Base-by-base conservation (phyloP, 495 filamentous ascomycete species). In the Penicillium turbatum region DNA sequence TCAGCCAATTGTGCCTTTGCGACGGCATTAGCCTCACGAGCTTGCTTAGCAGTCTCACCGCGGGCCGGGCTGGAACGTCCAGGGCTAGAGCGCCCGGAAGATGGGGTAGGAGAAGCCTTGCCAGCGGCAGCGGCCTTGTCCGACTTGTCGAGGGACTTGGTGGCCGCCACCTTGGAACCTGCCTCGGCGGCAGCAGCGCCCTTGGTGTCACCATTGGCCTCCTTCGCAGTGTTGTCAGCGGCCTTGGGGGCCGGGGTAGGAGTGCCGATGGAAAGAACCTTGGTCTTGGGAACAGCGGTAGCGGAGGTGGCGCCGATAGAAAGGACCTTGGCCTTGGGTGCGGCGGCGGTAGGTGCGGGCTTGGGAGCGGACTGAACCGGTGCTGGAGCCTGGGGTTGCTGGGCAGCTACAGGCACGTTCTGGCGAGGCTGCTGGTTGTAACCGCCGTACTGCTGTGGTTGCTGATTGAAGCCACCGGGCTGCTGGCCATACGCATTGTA, bases 1-100 rank as follows among this genome's bases (percentile, higher is more conserved):
- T 95, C 90, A 16, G 89, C 90, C 12, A 81, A 77, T 63, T 97
- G 93, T 62, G 91, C 88, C 69, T 91, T 88, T 32, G 84, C 81
- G 35, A 99, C 91, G 13, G 86, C 86, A 70, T 96, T 87, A 12
- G 80, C 88, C 51, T 89, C 86, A 50, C 91, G 86, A 10, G 78
- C 72, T 15, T 67, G 77, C 59, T 81, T 80, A 36, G 74, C 76
- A n/a, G 56, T 57, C 35, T 74, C 75, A n/a, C 58, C 65, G 21
- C 77, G 74, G 17, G 74, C 73, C 8, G 76, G 73, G 58, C 75
- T 78, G 5, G 66, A 75, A 34, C 78, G 67, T 4, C 81, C 77
- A 12, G 90, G 88, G 61, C 86, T 90, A 9, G 83, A 87, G 15
- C 87, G 81, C 12, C 89, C 90, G 3, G 88, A 91, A 13, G 86